A percentile compares a stretch with the other conserved stretches of the same genome.
Evolutionary conservation across 2,329 filamentous ascomycete species (phyloP).

Genomic region (Huntiella decipiens): DNA sequence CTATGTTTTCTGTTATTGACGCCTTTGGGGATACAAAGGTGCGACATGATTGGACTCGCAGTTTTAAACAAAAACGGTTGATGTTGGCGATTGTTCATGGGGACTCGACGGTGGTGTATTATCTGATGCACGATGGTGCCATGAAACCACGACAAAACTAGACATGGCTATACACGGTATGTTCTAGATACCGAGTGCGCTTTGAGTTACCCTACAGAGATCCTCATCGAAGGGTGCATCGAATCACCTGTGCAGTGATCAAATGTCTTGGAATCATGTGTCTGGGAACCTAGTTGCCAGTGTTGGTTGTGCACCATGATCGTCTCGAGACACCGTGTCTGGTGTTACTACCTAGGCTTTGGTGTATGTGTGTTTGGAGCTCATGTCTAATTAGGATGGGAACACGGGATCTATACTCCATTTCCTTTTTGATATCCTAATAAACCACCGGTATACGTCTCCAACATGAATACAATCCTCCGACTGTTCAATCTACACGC

Average conservation of each 20-base stretch:
- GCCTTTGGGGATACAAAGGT: constrained; percentile 15
- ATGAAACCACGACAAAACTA: constrained; percentile 73
- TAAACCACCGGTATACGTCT: too few species aligned
- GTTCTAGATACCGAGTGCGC: neutral
- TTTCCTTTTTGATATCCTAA: too few species aligned
- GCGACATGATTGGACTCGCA: constrained; percentile 22
- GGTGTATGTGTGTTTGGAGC: too few species aligned
- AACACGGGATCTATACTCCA: too few species aligned
- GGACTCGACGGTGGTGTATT: constrained; percentile 71
- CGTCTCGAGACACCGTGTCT: too few species aligned
- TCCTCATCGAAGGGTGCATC: neutral
- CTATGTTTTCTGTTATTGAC: constrained; percentile 46
- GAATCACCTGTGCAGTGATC: neutral
- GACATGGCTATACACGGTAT: neutral
- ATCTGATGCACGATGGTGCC: constrained; percentile 69
- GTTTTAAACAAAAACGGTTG: constrained; percentile 42
- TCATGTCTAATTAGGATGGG: too few species aligned
- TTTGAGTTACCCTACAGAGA: neutral
- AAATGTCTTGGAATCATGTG: neutral
- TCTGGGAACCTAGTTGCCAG: neutral
- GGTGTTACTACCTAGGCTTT: too few species aligned
- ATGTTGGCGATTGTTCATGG: constrained; percentile 58
- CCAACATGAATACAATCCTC: too few species aligned
- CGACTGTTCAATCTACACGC: too few species aligned
- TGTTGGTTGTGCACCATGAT: too few species aligned